Evolutionary conservation across 2,329 filamentous ascomycete genomes (phyloP).

Genomic region (Grosmannia penicillata): DNA sequence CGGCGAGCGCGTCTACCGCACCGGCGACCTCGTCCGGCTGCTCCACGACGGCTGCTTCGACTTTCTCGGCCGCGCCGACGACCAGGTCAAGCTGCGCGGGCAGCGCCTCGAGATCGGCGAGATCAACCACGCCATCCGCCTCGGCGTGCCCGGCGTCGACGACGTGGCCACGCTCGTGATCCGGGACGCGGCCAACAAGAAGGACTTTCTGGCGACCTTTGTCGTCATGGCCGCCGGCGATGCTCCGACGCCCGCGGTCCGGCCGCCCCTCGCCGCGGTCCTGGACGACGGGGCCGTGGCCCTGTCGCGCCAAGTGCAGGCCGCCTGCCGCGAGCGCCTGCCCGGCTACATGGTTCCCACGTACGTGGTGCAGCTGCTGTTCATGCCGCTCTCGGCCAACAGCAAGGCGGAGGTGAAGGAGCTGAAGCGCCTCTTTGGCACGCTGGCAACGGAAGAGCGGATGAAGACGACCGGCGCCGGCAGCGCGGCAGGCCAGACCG

Average conservation of each 20-base stretch:
- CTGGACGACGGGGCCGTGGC: conserved; percentile 19
- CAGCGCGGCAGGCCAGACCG: conserved; percentile 9
- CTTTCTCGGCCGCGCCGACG: conserved; percentile 76
- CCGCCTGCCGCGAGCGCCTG: conserved; percentile 53
- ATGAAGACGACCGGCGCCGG: conserved; percentile 40
- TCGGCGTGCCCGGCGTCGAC: conserved; percentile 37
- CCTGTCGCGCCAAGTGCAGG: conserved; percentile 32
- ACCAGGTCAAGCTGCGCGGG: conserved; percentile 82
- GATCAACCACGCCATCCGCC: conserved; percentile 71
- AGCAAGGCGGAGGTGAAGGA: conserved; percentile 74
- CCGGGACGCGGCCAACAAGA: conserved; percentile 55
- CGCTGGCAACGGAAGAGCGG: conserved; percentile 43
- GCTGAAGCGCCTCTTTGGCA: conserved; percentile 50
- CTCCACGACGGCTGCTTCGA: conserved; percentile 71
- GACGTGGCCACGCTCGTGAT: conserved; percentile 68
- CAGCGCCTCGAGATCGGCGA: conserved; percentile 83
- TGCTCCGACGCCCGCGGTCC: background rate
- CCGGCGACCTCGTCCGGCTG: conserved; percentile 74
- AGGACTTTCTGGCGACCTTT: conserved; percentile 73
- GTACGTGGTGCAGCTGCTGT: conserved; percentile 57
- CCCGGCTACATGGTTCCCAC: conserved; percentile 87
- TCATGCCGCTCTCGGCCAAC: conserved; percentile 69
- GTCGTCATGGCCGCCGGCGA: conserved; percentile 23
- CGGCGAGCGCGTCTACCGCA: conserved; percentile 60
- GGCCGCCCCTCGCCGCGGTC: conserved; percentile 12